Base-by-base conservation (phyloP, 2,329 filamentous ascomycete species). In the Fusarium algeriense region DNA sequence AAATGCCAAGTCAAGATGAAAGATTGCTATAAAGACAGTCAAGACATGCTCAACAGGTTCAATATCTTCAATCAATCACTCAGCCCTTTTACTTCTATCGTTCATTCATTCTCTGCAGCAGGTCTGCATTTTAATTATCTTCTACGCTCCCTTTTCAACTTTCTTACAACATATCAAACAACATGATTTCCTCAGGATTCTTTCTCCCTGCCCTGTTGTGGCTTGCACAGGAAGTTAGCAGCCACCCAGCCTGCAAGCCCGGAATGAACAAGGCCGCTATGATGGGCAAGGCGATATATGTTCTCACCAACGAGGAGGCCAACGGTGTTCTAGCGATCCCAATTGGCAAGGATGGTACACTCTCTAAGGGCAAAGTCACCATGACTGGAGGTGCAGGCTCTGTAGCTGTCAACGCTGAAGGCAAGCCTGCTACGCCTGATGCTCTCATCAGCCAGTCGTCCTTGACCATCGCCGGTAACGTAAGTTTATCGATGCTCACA, bases 281-380 rank as follows among this genome's bases (percentile, higher is more conserved):
- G 13, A 45, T 12, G n/a, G 49, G 34, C 19, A 86, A 85, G 74
- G 87, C 87, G 0, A 74, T 89, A 20, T 90, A 90, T 76, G 78
- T 89, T 58, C 78, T 89, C 41, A 88, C 85, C 38, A 91, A 91
- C 70, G 82, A 86, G 5, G 70, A 82, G 1, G 67, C 73, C 13
- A 88, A 89, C 57, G 76, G 81, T 0, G 81, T 90, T 4, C 80
- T 88, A 3, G 84, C 87, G 0, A 58, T 90, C 3, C 82, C 84
- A 0, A 82, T 90, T 37, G 79, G 76, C 0, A 48, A 69, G 0
- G 79, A 88, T 59, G 88, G 88, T 1, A 82, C 78, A 19, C 79
- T 90, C 0, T 82, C 80, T 0, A 76, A 77, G 6, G 85, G 83
- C 1, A 79, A 78, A 3, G 74, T 81, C 3, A 86, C 82, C 1